Conservation (phyloP, 495 filamentous ascomycete species). For the Pyronema omphalodes region DNA sequence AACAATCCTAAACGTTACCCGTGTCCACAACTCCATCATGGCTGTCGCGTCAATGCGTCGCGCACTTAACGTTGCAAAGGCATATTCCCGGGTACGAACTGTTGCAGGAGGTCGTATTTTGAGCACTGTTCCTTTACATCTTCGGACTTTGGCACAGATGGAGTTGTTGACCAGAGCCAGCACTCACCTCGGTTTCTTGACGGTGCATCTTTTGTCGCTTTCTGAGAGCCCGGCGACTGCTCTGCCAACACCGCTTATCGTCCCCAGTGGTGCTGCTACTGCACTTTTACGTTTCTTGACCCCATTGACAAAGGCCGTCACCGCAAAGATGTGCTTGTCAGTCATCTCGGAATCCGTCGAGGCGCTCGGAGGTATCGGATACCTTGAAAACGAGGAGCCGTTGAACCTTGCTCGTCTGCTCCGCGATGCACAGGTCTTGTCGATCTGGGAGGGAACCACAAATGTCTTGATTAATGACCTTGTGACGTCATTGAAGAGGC, state of each 20-base stretch:
- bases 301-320: constrained; percentile 45
- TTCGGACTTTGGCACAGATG: constrained; percentile 40
- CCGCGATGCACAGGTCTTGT: constrained; percentile 44
- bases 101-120: constrained; percentile 33
- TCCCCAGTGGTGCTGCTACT: constrained; percentile 10
- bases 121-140: constrained; percentile 38
- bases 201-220: constrained; percentile 37
- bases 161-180: constrained; percentile 32
- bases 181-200: constrained; percentile 44
- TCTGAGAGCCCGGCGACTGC: constrained; percentile 26
- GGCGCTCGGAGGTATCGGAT: constrained; percentile 57
- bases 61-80: constrained; percentile 40
- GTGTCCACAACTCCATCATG: constrained; percentile 42
- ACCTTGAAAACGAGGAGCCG: constrained; percentile 46
- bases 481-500: constrained; percentile 35
- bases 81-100: constrained; percentile 30
- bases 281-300: constrained; percentile 44
- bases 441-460: constrained; percentile 64
- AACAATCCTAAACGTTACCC: constrained; percentile 49
- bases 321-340: constrained; percentile 34
- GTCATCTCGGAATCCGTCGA: constrained; percentile 49
- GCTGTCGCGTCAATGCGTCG: constrained; percentile 41
- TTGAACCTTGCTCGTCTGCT: constrained; percentile 47
- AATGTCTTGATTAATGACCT: constrained; percentile 48
- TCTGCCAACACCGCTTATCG: constrained; percentile 6